These are phyloP conservation scores for Lepiota venenata DNA, from an alignment of 768 basidiomycete species.

Conservation along the genomic window DNA sequence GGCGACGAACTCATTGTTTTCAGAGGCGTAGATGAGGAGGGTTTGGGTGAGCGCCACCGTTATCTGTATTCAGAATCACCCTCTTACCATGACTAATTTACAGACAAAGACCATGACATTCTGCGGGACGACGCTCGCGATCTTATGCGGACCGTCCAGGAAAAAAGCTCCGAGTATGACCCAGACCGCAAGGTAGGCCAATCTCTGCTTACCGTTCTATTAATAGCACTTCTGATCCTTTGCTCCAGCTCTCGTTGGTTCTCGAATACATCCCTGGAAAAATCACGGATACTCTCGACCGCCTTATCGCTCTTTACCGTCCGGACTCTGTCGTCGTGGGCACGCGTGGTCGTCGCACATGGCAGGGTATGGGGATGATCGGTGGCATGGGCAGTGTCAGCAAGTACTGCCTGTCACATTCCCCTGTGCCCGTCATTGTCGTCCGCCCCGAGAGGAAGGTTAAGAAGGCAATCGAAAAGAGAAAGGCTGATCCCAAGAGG, in stretches of 20 bases:
- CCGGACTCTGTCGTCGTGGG: constrained; percentile 94
- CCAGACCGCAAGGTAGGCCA: constrained; percentile 64
- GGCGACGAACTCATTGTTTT: constrained; percentile 94
- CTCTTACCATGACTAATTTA: neutral
- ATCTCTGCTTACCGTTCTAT: neutral
- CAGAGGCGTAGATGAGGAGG: constrained; percentile 86
- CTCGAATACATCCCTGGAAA: constrained; percentile 94
- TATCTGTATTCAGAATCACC: neutral
- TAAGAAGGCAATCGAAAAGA: constrained; percentile 79
- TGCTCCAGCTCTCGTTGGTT: constrained; percentile 72
- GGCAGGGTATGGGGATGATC: constrained; percentile 32
- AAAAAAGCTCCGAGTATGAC: constrained; percentile 75
- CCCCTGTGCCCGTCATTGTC: constrained; percentile 95
- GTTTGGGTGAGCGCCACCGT: constrained; percentile 51
- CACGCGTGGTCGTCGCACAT: constrained; percentile 63
- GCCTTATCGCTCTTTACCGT: constrained; percentile 87
- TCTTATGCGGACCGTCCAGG: constrained; percentile 76
- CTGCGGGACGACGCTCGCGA: constrained; percentile 84
- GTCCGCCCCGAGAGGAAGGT: constrained; percentile 89
- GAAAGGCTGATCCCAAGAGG: constrained; percentile 85
- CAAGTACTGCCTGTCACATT: constrained; percentile 83
- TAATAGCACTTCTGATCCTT: neutral
- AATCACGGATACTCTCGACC: constrained; percentile 85
- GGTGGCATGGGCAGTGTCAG: constrained; percentile 49
- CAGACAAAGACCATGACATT: constrained; percentile 73